phyloP scores from a whole-genome alignment of 1,284 basidiomycete species.

The Cutaneotrichosporon arboriforme region DNA sequence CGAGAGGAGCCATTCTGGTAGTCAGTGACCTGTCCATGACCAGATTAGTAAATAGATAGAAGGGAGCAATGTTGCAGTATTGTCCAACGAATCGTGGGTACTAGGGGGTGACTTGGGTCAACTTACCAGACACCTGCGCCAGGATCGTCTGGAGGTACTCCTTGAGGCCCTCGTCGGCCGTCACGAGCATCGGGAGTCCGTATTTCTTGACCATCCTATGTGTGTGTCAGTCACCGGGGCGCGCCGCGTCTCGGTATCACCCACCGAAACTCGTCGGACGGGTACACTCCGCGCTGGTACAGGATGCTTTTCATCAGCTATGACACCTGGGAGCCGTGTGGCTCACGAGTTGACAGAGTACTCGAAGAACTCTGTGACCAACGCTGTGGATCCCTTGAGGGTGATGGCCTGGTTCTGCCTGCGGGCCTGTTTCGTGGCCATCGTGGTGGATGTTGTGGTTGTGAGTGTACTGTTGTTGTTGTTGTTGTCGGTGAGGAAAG shows the following conservation, averaged over 20 bases:
- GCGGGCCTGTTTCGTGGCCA: slow-evolving; percentile 47
- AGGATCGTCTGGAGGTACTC: slow-evolving; percentile 90
- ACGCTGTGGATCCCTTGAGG: slow-evolving; percentile 86
- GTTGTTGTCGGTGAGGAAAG: slow-evolving; percentile 1
- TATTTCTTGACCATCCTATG: slow-evolving; percentile 99
- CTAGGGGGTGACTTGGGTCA: neutral
- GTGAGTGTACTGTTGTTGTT: slow-evolving; percentile 2
- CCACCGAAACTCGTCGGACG: slow-evolving; percentile 81
- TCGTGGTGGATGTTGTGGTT: slow-evolving; percentile 16
- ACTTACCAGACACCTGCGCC: slow-evolving; percentile 79
- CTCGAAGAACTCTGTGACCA: slow-evolving; percentile 99
- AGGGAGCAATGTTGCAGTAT: no score
- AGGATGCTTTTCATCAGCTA: slow-evolving; percentile 63
- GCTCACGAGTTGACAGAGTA: slow-evolving; percentile 85
- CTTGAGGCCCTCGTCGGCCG: slow-evolving; percentile 84
- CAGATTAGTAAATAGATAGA: neutral
- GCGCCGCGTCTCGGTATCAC: no score
- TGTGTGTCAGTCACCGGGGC: no score
- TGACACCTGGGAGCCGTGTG: slow-evolving; percentile 4
- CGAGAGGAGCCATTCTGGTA: slow-evolving; percentile 79
- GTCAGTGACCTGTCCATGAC: neutral
- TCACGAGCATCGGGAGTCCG: slow-evolving; percentile 89
- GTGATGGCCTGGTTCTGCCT: slow-evolving; percentile 60
- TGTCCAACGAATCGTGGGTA: neutral
- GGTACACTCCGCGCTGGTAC: slow-evolving; percentile 95